A percentile compares a stretch with the other conserved stretches of the same genome.
phyloP scores from a whole-genome alignment of 1,284 basidiomycete species.

The Hypsizygus ulmarius region DNA sequence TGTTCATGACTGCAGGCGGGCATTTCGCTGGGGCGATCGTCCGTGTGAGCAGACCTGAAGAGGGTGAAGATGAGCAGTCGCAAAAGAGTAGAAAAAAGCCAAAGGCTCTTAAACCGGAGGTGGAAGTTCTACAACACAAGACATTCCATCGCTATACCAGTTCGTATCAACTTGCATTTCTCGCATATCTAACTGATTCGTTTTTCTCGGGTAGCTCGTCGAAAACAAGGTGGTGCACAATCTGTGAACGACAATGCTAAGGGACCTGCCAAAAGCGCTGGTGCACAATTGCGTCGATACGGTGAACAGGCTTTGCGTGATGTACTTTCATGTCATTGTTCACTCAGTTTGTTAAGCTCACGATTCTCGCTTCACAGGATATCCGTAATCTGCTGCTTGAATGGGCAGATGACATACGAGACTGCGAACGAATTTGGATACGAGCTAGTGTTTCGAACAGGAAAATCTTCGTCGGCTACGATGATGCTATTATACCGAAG shows the following conservation, averaged over 20 bases:
- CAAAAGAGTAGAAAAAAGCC: conserved; percentile 52
- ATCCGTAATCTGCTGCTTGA: conserved; percentile 78
- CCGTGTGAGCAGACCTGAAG: conserved; percentile 55
- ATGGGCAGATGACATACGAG: conserved; percentile 82
- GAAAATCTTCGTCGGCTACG: conserved; percentile 86
- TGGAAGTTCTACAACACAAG: conserved; percentile 87
- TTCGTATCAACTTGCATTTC: conserved; percentile 35
- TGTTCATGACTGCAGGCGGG: conserved; percentile 96
- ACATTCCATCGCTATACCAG: conserved; percentile 99
- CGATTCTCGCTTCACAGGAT: conserved; percentile 51
- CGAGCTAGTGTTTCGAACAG: conserved; percentile 84
- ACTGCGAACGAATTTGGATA: conserved; percentile 86
- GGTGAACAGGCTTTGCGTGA: conserved; percentile 93
- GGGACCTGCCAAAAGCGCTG: conserved; percentile 91
- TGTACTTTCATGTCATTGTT: conserved; percentile 42
- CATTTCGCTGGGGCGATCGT: conserved; percentile 95
- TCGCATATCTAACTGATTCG: conserved; percentile 2
- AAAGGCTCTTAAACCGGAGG: conserved; percentile 60
- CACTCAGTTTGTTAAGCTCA: neutral
- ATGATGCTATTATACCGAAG: conserved; percentile 49
- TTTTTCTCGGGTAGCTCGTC: conserved; percentile 60
- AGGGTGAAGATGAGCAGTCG: conserved; percentile 41
- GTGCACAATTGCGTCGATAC: conserved; percentile 91
- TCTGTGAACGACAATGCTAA: conserved; percentile 91
- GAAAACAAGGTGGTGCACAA: conserved; percentile 97